Evolutionary conservation across 2,329 filamentous ascomycete genomes (phyloP).

Genomic region (Fusarium incarnatum): DNA sequence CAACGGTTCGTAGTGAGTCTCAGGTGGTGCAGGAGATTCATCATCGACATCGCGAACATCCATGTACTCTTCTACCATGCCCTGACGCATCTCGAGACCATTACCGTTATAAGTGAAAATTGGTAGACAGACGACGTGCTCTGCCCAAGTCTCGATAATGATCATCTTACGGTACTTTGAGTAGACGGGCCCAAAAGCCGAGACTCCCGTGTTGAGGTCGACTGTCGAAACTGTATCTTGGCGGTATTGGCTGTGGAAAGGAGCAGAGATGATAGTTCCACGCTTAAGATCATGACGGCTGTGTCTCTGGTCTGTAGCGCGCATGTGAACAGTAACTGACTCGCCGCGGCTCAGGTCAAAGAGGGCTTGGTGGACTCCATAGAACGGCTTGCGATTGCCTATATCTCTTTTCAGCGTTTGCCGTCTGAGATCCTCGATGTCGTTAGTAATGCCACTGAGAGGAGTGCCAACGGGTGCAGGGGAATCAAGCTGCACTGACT

Average conservation of each 20-base stretch:
- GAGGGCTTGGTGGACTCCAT: slow-evolving; percentile 19
- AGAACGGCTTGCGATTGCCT: slow-evolving; percentile 6
- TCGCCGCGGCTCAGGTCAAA: slow-evolving; percentile 16
- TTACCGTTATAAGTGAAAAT: slow-evolving; percentile 37
- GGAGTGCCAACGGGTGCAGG: not conserved
- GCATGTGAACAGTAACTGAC: slow-evolving; percentile 15
- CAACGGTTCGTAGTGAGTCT: slow-evolving; percentile 7
- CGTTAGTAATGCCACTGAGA: not conserved
- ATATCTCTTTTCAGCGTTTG: slow-evolving; percentile 2
- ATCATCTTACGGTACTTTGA: slow-evolving; percentile 45
- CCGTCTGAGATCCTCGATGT: not conserved
- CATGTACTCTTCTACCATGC: slow-evolving; percentile 32
- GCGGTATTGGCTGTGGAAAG: slow-evolving; percentile 29
- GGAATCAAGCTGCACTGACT: not conserved
- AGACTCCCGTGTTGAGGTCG: slow-evolving; percentile 19
- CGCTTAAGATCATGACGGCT: not conserved
- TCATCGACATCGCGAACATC: slow-evolving; percentile 32
- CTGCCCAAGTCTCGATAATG: slow-evolving; percentile 32
- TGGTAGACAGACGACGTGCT: slow-evolving; percentile 36
- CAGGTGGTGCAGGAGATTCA: not conserved
- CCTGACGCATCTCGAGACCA: slow-evolving; percentile 24
- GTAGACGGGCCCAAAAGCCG: slow-evolving; percentile 30
- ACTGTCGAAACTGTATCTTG: not conserved
- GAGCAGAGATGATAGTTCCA: slow-evolving; percentile 38
- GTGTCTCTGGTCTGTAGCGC: slow-evolving; percentile 8